These are phyloP conservation scores for Aspergillus quadricinctus DNA, from an alignment of 2,329 filamentous ascomycete species.

Conservation along the genomic window DNA sequence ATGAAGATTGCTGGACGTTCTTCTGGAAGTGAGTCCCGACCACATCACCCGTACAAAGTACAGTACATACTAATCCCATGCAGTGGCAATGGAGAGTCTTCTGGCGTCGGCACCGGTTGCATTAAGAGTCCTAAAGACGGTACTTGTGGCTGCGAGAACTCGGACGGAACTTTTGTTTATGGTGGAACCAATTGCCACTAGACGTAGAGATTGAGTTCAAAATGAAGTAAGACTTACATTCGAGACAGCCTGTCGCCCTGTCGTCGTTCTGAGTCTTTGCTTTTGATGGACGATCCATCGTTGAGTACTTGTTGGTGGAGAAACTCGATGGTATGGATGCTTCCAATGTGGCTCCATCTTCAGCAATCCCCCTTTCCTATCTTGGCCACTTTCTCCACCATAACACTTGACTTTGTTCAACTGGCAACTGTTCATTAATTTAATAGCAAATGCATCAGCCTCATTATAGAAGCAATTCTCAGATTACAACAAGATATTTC, in stretches of 20 bases:
- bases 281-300: too few relatives aligned
- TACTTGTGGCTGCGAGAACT: slow-evolving; percentile 41
- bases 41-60: too few relatives aligned
- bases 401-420: too few relatives aligned
- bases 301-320: too few relatives aligned
- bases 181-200: slow-evolving; percentile 25
- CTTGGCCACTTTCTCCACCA: too few relatives aligned
- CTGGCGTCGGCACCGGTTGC: slow-evolving; percentile 28
- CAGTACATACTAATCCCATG: not conserved
- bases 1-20: slow-evolving; percentile 42
- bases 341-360: too few relatives aligned
- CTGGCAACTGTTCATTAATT: too few relatives aligned
- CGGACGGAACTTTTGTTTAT: slow-evolving; percentile 36
- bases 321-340: too few relatives aligned
- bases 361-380: too few relatives aligned
- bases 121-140: slow-evolving; percentile 38
- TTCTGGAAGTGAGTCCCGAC: slow-evolving; percentile 32
- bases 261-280: slow-evolving; percentile 10
- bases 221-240: slow-evolving; percentile 2
- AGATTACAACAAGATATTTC: not conserved
- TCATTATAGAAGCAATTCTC: too few relatives aligned
- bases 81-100: slow-evolving; percentile 14
- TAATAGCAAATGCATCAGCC: not conserved
- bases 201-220: not conserved
- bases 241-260: slow-evolving; percentile 6